A percentile compares a stretch with the other conserved stretches of the same genome.
Evolutionary conservation across 2,329 filamentous ascomycete species (phyloP).

Genomic region (Emergomyces pasteurianus): DNA sequence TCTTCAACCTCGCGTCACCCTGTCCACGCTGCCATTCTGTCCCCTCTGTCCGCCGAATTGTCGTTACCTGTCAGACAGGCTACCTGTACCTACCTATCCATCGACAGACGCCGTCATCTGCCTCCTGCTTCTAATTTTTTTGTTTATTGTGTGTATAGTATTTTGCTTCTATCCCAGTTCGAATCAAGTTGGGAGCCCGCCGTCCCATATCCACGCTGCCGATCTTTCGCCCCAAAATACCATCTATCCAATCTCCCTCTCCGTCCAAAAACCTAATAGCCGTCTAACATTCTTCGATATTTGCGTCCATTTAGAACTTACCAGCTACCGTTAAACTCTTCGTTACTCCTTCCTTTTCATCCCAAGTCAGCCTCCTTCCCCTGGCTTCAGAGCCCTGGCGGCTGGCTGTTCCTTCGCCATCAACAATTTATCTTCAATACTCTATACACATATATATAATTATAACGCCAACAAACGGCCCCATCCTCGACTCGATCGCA

Average conservation of each 20-base stretch:
- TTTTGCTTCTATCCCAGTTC: background rate
- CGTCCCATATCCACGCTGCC: no score
- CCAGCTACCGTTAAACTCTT: conserved; percentile 1
- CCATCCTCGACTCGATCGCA: background rate
- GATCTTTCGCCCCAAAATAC: background rate
- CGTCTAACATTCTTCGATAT: background rate
- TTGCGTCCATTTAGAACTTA: conserved; percentile 4
- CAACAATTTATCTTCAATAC: background rate
- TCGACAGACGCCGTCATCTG: background rate
- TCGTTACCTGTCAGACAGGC: no score
- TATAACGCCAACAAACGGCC: no score
- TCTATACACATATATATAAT: no score
- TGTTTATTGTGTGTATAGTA: background rate
- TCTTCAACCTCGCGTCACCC: background rate
- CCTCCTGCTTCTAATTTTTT: background rate
- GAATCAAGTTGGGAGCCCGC: background rate
- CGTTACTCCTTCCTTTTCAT: background rate
- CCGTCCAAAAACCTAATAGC: background rate
- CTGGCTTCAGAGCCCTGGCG: conserved; percentile 7
- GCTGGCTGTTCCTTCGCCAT: conserved; percentile 1
- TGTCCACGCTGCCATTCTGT: background rate
- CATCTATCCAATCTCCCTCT: background rate
- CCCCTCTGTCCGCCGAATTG: background rate
- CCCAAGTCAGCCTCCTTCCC: conserved; percentile 6
- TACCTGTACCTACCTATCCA: background rate